Percentiles rank a stretch among this genome's conserved stretches.
Evolutionary conservation across 1,284 basidiomycete genomes (phyloP).

Genomic region (Trichosporon sp.): DNA sequence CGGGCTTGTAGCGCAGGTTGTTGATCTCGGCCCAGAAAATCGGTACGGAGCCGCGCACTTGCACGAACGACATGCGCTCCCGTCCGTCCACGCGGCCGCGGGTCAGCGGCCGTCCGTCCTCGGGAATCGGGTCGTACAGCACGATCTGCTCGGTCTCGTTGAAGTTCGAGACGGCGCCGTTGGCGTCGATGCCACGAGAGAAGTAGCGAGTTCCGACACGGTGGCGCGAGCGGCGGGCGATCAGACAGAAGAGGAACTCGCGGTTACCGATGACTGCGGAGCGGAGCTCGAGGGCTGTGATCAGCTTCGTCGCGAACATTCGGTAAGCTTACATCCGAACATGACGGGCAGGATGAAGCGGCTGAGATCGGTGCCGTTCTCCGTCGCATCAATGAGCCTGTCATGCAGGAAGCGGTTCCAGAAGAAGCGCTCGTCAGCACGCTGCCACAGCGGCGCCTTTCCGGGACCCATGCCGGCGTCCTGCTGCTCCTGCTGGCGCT

Average conservation of each 20-base stretch:
- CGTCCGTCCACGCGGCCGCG: constrained; percentile 50
- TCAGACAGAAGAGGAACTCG: constrained; percentile 76
- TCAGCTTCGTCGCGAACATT: constrained; percentile 1
- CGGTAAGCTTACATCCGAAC: constrained; percentile 68
- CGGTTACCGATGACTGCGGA: constrained; percentile 69
- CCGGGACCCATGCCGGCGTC: constrained; percentile 62
- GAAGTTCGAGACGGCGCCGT: constrained; percentile 67
- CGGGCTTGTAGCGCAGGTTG: constrained; percentile 93
- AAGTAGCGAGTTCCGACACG: constrained; percentile 97
- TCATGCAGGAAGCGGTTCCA: constrained; percentile 75
- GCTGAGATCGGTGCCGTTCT: constrained; percentile 53
- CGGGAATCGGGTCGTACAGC: constrained; percentile 61
- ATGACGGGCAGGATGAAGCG: constrained; percentile 85
- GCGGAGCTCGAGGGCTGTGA: constrained; percentile 78
- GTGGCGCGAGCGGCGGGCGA: constrained; percentile 87
- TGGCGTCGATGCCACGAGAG: constrained; percentile 79
- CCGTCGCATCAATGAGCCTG: constrained; percentile 47
- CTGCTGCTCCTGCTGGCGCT: constrained; percentile 66
- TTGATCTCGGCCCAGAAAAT: constrained; percentile 97
- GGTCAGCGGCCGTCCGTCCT: constrained; percentile 26
- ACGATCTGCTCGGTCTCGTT: constrained; percentile 92
- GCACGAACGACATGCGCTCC: constrained; percentile 70
- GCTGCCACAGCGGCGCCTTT: constrained; percentile 28
- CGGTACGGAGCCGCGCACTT: constrained; percentile 89
- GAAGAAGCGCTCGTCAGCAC: constrained; percentile 95